Base-by-base conservation (phyloP, 371 early-diverging fungal species). In the Mortierella sp. region DNA sequence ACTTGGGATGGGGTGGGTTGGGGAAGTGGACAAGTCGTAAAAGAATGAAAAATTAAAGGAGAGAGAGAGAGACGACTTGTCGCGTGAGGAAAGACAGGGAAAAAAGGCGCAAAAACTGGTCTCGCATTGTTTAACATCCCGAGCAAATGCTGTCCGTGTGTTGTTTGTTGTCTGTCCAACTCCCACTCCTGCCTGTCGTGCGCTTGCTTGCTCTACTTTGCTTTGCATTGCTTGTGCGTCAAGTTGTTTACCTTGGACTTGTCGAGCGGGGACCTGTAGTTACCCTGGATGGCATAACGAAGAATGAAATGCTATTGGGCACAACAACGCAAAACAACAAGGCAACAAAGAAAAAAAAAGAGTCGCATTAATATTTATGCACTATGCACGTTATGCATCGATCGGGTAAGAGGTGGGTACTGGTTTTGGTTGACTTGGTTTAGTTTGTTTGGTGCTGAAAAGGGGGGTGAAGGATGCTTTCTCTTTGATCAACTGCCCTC, bases 271-370 rank as follows among this genome's bases (percentile, higher is more conserved):
- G 80, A 69, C 67, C 50, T 76, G 70, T 73, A 80, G 67, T 80
- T 80, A 14, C 80, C 77, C 48, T 76, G 70, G 31, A 76, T 80
- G n/a, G 73, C 76, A 58, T 76, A 80, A 2, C 80, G 76, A 69
- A 80, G 73, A 47, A 80, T 73, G 47, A 80, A 80, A n/a, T 80
- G 80, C 80, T 80, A 40, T 9, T 34, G n/a, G 2, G 37, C 41
- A 48, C 8, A 50, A 10, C n/a, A n/a, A n/a, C n/a, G n/a, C n/a
- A n/a, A 58, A 58, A 13, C 5, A 10, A 34, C 14, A 29, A 61
- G 19, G 22, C 31, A 64, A 41, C 10, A 22, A 22, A 58, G 16
- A 58, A 16, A 24, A 64, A 39, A 19, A 64, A 40, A n/a, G 29
- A 9, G 64, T 13, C n/a, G 41, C 40, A 64, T 64, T 64, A 40